Evolutionary conservation across 2,329 filamentous ascomycete genomes (phyloP), one percentile per base, ranked within the genome.

Genomic region (Epichloe bromicola): DNA sequence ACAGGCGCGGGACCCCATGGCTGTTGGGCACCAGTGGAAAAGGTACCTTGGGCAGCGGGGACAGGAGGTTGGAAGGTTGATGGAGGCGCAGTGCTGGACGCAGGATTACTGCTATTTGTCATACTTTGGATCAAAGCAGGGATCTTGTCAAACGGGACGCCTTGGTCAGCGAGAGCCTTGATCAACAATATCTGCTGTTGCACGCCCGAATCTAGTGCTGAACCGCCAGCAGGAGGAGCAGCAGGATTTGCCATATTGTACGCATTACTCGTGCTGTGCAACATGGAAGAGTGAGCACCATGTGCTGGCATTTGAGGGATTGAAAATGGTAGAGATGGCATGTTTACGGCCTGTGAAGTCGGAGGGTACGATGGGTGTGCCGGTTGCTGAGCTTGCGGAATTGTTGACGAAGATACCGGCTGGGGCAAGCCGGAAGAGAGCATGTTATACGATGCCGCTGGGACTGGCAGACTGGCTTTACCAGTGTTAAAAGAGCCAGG

Each of bases 91-190:
- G 62, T 64, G 49, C 62, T 65, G 57, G 64, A 65, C 10, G 63
- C 57, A 39, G 62, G 55, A 41, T 60, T 59, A 53, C 60, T 65
- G 51, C 61, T 65, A 56, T 63, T 65, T 59, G 74, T 71, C 61
- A 82, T 70, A 57, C 72, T 71, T 55, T 78, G 73, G 59, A 84
- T 72, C 53, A 79, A 66, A 48, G 69, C 68, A 8, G 75, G 81
- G 68, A 88, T 88, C 67, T 90, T 84, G 54, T 93, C 88, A 66
- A 86, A 75, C 3, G 86, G 78, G 26, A 93, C 74, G 46, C 87
- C 87, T 65, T 88, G 84, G 36, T 85, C 81, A 53, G 83, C 77
- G 51, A 94, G 74, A 11, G 85, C 75, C 67, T 89, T 86, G 59
- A 94, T 78, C 56, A 93, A 69, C 65, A 85, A 73, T 51, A 90